Evolutionary conservation across 2,329 filamentous ascomycete genomes (phyloP), one percentile per base, ranked within the genome.

Genomic region (Dothidotthia symphoricarpi): DNA sequence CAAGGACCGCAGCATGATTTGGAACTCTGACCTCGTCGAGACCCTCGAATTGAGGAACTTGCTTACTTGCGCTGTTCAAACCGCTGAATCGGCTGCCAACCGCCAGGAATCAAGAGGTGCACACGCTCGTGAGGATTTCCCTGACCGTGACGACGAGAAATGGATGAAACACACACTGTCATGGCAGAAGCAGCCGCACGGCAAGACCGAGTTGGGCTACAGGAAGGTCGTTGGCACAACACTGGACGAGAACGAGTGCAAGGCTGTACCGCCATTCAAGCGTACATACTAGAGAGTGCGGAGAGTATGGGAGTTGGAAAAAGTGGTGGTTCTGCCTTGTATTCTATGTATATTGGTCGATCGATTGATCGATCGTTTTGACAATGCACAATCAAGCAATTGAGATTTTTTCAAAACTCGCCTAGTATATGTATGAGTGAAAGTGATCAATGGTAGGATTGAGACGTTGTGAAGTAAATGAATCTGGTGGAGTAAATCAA

Each of bases 161-260:
- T 97, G 91, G 91, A 96, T 96, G 91, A 97, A 97, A 84, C 93
- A 98, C 80, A 95, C 88, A 30, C 80, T 98, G 46, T 88, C 85
- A 53, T 98, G 85, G 85, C 93, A 98, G 79, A 94, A 88, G 84
- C 69, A 83, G 66, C 87, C 90, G 24, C 91, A 97, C 63, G 86
- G 85, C 65, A 81, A 88, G 74, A 82, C 93, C 39, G 85, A 97
- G 46, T 76, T 97, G 49, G 76, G 81, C 48, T 97, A 97, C 80
- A 82, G 93, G 69, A 76, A 77, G 50, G 93, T 98, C 46, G 85
- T 86, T 47, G 78, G 77, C 54, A 83, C 80, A 47, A 97, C 93
- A 16, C 76, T 98, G 55, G 93, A 97, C 63, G 90, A 95, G 81
- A 83, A 79, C 59, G 93, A 98, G 80, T 97, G 93, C 83, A 89